A percentile compares a stretch with the other conserved stretches of the same genome.
phyloP scores from a whole-genome alignment of 805 yeast genomes.

The Pichia manshurica region DNA sequence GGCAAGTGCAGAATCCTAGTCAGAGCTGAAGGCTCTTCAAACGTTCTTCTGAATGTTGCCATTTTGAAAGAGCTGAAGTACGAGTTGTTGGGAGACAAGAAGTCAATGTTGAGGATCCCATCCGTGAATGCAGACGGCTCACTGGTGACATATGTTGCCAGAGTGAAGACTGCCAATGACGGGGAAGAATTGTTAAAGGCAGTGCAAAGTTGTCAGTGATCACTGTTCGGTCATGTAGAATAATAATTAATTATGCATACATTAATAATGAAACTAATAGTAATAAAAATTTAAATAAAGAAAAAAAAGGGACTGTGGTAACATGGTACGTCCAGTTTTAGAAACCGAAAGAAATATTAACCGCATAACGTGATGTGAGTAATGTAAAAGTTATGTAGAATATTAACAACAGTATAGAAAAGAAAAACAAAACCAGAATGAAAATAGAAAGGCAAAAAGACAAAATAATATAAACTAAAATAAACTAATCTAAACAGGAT shows the following conservation, averaged over 20 bases:
- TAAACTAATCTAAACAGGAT: too few species aligned
- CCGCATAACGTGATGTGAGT: too few species aligned
- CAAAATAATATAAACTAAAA: too few species aligned
- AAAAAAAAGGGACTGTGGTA: too few species aligned
- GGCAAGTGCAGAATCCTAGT: constrained; percentile 65
- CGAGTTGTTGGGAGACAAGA: constrained; percentile 50
- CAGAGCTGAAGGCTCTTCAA: constrained; percentile 84
- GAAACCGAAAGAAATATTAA: too few species aligned
- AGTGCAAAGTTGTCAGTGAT: constrained; percentile 22
- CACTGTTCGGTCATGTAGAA: not conserved
- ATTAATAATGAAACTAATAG: not conserved
- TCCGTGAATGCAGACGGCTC: constrained; percentile 49
- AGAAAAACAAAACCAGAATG: too few species aligned
- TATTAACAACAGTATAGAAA: too few species aligned
- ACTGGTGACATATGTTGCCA: constrained; percentile 62
- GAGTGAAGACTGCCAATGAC: constrained; percentile 72
- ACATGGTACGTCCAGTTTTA: too few species aligned
- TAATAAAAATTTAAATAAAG: too few species aligned
- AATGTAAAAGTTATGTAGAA: too few species aligned
- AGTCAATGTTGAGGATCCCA: constrained; percentile 63
- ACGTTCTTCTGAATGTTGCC: constrained; percentile 67
- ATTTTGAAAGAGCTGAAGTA: constrained; percentile 56
- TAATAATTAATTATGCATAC: not conserved
- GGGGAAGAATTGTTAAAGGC: constrained; percentile 46
- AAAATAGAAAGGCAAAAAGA: too few species aligned